These are phyloP conservation scores for Boletus barrowsii DNA, from an alignment of 768 basidiomycete genomes.

Conservation along the genomic window DNA sequence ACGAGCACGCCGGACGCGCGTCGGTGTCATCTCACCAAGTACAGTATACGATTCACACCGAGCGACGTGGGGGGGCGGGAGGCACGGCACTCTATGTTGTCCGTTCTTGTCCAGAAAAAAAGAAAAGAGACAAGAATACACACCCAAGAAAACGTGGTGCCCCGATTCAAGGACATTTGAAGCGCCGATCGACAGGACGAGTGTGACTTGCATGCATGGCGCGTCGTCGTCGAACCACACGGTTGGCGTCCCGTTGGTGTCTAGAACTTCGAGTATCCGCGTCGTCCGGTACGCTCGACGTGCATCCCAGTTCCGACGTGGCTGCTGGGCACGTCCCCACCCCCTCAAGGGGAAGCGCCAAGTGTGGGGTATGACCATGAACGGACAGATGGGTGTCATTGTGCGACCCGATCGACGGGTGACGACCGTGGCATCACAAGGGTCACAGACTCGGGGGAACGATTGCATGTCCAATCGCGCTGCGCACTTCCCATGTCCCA, in stretches of 20 bases:
- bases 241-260: conserved; percentile 1
- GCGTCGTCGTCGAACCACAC: no score
- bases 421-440: background rate
- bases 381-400: background rate
- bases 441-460: background rate
- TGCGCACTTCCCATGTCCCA: no score
- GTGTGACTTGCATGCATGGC: no score
- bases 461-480: background rate
- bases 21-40: background rate
- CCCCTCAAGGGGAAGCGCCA: background rate
- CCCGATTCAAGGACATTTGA: no score
- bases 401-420: conserved; percentile 7
- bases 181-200: no score
- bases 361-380: conserved; percentile 4
- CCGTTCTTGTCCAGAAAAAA: no score
- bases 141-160: no score
- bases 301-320: no score
- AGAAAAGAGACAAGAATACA: no score
- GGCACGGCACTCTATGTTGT: background rate
- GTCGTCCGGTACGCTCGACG: no score
- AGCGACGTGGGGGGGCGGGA: background rate
- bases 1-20: background rate
- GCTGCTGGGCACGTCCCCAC: background rate
- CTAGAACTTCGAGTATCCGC: conserved; percentile 1
- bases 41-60: background rate